Percentiles rank a stretch among this genome's conserved stretches.
phyloP scores from a whole-genome alignment of 108 stramenopile species.

The Parietichytrium sp. region DNA sequence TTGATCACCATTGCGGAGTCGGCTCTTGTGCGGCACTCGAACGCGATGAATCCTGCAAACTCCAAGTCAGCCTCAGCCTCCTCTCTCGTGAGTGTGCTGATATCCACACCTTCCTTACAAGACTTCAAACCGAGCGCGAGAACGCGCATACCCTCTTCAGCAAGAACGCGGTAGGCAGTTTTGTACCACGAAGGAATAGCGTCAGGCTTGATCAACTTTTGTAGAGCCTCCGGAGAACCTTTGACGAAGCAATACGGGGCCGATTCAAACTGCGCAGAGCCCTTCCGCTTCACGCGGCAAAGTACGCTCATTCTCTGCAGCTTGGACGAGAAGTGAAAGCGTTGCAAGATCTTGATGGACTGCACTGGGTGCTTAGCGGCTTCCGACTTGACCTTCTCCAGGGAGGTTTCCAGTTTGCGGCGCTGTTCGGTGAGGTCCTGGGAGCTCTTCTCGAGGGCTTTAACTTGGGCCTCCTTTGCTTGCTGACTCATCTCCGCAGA shows the following conservation, averaged over 20 bases:
- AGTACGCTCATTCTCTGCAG: conserved; percentile 96
- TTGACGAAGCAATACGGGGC: conserved; percentile 65
- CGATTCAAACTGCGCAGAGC: not conserved
- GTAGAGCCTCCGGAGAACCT: conserved; percentile 89
- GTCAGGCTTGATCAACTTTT: conserved; percentile 56
- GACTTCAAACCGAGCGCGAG: conserved; percentile 71
- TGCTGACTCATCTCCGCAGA: too few relatives aligned
- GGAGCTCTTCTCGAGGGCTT: not conserved
- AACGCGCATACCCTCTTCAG: conserved; percentile 76
- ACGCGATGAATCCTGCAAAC: conserved; percentile 85
- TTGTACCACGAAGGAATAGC: conserved; percentile 73
- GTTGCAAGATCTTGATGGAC: conserved; percentile 69
- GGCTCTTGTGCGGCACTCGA: conserved; percentile 83
- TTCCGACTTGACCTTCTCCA: not conserved
- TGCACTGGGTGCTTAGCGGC: conserved; percentile 5
- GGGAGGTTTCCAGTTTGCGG: not conserved
- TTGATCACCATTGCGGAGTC: conserved; percentile 79
- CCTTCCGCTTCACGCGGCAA: conserved; percentile 42
- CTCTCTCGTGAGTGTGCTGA: not conserved
- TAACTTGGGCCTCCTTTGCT: too few relatives aligned
- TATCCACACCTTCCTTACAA: not conserved
- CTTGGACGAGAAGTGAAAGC: conserved; percentile 95
- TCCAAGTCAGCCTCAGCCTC: conserved; percentile 68
- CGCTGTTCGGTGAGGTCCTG: too few relatives aligned
- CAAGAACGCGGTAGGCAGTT: conserved; percentile 70